These are phyloP conservation scores for Citrus hindsii DNA, from an alignment of 345 rosid genomes.

Conservation along the genomic window DNA sequence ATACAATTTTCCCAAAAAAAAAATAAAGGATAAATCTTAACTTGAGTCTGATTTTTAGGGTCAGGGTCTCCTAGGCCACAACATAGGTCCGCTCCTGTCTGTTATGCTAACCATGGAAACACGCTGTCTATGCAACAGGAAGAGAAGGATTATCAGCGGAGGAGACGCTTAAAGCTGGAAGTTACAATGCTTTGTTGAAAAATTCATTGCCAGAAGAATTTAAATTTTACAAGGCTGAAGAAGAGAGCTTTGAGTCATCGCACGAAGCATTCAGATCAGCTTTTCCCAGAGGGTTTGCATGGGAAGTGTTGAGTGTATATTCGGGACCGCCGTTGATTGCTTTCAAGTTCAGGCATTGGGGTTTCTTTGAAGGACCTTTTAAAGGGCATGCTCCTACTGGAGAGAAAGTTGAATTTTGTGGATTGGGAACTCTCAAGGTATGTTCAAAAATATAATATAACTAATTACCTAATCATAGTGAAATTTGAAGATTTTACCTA, in stretches of 20 bases:
- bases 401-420: constrained; percentile 55
- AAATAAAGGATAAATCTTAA: too few relatives aligned
- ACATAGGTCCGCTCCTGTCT: too few relatives aligned
- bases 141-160: constrained; percentile 69
- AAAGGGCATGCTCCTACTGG: constrained; percentile 75
- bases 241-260: constrained; percentile 75
- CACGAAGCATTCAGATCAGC: constrained; percentile 61
- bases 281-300: constrained; percentile 83
- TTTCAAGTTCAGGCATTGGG: constrained; percentile 90
- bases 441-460: neutral
- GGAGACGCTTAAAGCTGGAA: constrained; percentile 57
- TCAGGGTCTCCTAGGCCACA: too few relatives aligned
- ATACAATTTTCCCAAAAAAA: too few relatives aligned
- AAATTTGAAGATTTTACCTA: neutral
- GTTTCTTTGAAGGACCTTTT: constrained; percentile 72
- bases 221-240: constrained; percentile 59
- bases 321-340: constrained; percentile 74
- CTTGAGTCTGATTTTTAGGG: too few relatives aligned
- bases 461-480: neutral
- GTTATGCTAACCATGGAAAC: too few relatives aligned
- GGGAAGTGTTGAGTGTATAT: constrained; percentile 64
- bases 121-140: constrained; percentile 30
- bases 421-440: constrained; percentile 70
- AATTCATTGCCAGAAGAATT: constrained; percentile 56
- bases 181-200: constrained; percentile 65